phyloP scores from a whole-genome alignment of 1,284 basidiomycete species.

The Fomitiporia mediterranea region DNA sequence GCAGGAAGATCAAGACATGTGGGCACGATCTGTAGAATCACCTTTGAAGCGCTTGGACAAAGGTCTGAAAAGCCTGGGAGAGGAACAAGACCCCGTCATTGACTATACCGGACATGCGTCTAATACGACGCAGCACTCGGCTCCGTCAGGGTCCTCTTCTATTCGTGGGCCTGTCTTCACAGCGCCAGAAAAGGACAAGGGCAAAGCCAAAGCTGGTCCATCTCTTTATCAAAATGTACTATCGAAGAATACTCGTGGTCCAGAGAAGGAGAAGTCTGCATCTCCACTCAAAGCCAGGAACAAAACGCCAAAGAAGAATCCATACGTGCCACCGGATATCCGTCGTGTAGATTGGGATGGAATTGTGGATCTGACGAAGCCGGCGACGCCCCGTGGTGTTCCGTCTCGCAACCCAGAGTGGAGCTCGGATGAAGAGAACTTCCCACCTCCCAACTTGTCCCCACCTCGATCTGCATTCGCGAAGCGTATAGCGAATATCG shows the following conservation, averaged over 20 bases:
- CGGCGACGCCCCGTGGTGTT: conserved; percentile 29
- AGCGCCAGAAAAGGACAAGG: conserved; percentile 42
- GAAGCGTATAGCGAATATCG: conserved; percentile 55
- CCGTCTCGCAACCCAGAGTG: conserved; percentile 20
- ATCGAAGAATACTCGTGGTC: conserved; percentile 40
- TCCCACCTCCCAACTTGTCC: conserved; percentile 63
- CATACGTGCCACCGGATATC: conserved; percentile 52
- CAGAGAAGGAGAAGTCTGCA: conserved; percentile 32
- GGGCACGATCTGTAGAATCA: conserved; percentile 67
- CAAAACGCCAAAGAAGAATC: conserved; percentile 56
- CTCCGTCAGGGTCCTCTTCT: conserved; percentile 8
- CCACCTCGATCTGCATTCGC: conserved; percentile 84
- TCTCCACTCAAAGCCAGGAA: conserved; percentile 42
- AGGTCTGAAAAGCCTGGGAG: conserved; percentile 56
- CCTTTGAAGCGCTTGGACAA: conserved; percentile 71
- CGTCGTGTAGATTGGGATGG: conserved; percentile 63
- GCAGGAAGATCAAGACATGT: conserved; percentile 44
- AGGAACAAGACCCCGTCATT: conserved; percentile 29
- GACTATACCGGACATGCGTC: conserved; percentile 19
- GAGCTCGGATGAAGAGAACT: conserved; percentile 27
- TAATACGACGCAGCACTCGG: conserved; percentile 23
- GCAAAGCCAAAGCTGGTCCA: conserved; percentile 33
- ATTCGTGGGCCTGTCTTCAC: conserved; percentile 22
- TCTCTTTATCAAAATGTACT: conserved; percentile 47
- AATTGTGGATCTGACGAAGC: conserved; percentile 58